Conservation (phyloP, 164 flowering plant species). For the Piper betle region DNA sequence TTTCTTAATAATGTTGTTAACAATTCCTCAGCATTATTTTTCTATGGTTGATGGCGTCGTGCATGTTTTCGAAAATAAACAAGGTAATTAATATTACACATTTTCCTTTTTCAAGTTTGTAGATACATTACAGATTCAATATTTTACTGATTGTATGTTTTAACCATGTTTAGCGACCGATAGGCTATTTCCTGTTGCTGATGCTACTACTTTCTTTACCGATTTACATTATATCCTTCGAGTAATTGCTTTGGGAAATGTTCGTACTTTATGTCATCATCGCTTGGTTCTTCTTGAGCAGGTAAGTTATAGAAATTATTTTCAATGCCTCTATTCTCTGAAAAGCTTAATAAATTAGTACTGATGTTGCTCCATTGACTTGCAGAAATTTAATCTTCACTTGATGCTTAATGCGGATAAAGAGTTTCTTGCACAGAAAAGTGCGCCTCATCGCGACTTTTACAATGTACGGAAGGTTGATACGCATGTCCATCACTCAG, state of each 20-base stretch:
- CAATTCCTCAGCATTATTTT: slow-evolving; percentile 61
- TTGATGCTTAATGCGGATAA: slow-evolving; percentile 95
- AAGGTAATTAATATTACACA: slow-evolving; percentile 36
- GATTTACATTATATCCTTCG: slow-evolving; percentile 79
- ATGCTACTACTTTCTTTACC: slow-evolving; percentile 90
- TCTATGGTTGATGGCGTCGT: slow-evolving; percentile 93
- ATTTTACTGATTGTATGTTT: slow-evolving; percentile 5
- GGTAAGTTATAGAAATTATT: slow-evolving; percentile 18
- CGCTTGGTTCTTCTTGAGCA: slow-evolving; percentile 84
- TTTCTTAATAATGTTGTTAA: slow-evolving; percentile 1
- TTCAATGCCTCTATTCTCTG: background rate
- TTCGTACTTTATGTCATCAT: slow-evolving; percentile 76
- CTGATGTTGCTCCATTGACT: background rate
- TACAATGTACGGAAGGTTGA: slow-evolving; percentile 98
- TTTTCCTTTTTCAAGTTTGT: background rate
- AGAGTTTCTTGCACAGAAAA: slow-evolving; percentile 95
- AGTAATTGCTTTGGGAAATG: slow-evolving; percentile 76
- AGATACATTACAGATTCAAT: background rate
- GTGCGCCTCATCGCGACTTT: slow-evolving; percentile 99
- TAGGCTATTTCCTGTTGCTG: slow-evolving; percentile 81
- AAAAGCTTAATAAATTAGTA: background rate
- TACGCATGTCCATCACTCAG: slow-evolving; percentile 98
- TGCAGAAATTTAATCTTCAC: slow-evolving; percentile 96
- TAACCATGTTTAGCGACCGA: slow-evolving; percentile 40
- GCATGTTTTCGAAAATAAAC: slow-evolving; percentile 79